Conservation (phyloP, 169 alveolate species). For the Plasmodium chabaudi region DNA sequence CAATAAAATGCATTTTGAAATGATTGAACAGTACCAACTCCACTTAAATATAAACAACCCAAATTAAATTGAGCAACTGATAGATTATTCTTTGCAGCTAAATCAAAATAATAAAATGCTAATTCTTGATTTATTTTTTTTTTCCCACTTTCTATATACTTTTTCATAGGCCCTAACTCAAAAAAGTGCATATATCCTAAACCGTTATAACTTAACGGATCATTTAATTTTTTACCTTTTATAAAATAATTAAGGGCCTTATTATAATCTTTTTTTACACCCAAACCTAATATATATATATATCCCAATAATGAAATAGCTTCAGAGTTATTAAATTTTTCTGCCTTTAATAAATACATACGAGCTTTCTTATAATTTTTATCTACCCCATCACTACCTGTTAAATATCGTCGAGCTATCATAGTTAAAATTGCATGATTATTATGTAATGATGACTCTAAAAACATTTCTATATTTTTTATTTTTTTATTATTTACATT, state of each 20-base stretch:
- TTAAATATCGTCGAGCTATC: constrained; percentile 60
- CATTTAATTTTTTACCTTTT: constrained; percentile 64
- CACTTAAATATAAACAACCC: constrained; percentile 65
- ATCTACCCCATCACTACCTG: constrained; percentile 54
- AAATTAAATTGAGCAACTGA: constrained; percentile 68
- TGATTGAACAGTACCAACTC: constrained; percentile 53
- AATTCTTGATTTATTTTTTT: constrained; percentile 35
- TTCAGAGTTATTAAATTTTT: constrained; percentile 42
- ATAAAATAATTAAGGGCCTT: constrained; percentile 59
- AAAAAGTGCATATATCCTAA: constrained; percentile 72
- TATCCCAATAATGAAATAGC: constrained; percentile 67
- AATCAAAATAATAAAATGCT: constrained; percentile 71
- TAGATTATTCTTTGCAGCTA: constrained; percentile 47
- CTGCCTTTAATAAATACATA: constrained; percentile 32
- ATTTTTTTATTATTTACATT: constrained; percentile 62
- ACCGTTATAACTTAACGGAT: constrained; percentile 65
- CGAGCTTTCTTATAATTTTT: constrained; percentile 52
- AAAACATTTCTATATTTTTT: constrained; percentile 42
- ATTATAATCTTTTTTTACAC: constrained; percentile 32
- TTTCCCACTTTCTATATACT: background rate
- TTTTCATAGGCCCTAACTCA: constrained; percentile 23
- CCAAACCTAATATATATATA: constrained; percentile 53
- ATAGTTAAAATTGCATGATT: constrained; percentile 60
- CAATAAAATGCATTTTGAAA: constrained; percentile 61
- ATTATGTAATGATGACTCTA: constrained; percentile 68